Base-by-base conservation (phyloP, 202 grass and related monocot species). In the Brachypodium distachyon region DNA sequence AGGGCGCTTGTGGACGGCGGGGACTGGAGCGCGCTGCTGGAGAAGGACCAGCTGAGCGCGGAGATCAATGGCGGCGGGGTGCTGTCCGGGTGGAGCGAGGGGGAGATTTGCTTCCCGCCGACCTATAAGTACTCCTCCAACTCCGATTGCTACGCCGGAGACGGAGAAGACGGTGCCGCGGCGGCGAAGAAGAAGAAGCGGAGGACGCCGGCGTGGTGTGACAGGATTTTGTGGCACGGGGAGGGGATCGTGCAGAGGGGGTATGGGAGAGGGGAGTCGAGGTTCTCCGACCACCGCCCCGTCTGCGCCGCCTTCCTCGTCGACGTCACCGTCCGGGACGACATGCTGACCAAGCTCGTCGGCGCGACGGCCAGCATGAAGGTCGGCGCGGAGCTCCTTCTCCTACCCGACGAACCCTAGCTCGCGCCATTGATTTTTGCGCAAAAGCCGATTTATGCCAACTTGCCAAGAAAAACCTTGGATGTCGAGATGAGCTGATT, bases 171-270 rank as follows among this genome's bases (percentile, higher is more conserved):
- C 3, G 89, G 86, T 19, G 56, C 39, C 21, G 56, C 62, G 2
- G 90, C 89, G 6, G 90, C 88, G 82, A 96, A 92, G 87, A 96
- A 92, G 76, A 86, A 91, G 87, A 96, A 96, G 69, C 66, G 87
- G 77, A 83, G 93, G 81, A 96, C 93, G n/a, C 93, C 93, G 3
- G 93, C 93, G 39, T 96, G 93, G 89, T 93, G 94, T 19, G 94
- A 97, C 77, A 50, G 91, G 62, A 97, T 97, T 70, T 65, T 97
- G 13, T 97, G 94, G 91, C 77, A 58, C 34, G 94, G 94, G 12
- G 84, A 97, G 4, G 94, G 94, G 32, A 97, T 94, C 64, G 79
- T 78, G 63, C 94, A 97, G 70, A 52, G 90, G 31, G 93, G 84
- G 16, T 97, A 97, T 77, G 81, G 92, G 29, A 83, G 94, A 26